Percentiles rank a stretch among this genome's conserved stretches.
Evolutionary conservation across 2,329 filamentous ascomycete genomes (phyloP).

Genomic region (Cytospora chrysosperma): DNA sequence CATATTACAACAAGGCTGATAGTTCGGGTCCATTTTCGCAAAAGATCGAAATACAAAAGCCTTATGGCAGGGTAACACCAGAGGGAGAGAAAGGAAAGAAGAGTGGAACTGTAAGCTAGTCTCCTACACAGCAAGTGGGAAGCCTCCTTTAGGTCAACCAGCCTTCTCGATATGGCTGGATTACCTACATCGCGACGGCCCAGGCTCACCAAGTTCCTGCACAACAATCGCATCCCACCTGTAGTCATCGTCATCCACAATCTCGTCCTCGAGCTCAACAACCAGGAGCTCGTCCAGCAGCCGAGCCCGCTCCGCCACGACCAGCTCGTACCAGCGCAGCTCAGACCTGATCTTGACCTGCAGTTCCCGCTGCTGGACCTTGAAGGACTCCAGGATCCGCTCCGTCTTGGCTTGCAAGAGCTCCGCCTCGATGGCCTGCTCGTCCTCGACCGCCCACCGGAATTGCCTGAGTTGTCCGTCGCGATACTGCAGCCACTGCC

Average conservation of each 20-base stretch:
- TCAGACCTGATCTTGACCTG: slow-evolving; percentile 41
- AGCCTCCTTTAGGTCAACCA: not conserved
- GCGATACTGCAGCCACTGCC: slow-evolving; percentile 30
- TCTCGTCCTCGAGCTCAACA: slow-evolving; percentile 42
- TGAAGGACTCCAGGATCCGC: slow-evolving; percentile 31
- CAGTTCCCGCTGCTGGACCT: slow-evolving; percentile 35
- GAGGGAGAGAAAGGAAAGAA: too few species aligned
- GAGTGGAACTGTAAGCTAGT: too few species aligned
- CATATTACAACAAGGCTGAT: too few species aligned
- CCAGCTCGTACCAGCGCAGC: slow-evolving; percentile 46
- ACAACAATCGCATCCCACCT: slow-evolving; percentile 20
- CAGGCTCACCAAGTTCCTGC: slow-evolving; percentile 12
- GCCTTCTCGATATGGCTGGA: not conserved
- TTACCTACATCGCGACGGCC: slow-evolving; percentile 13
- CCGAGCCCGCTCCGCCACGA: slow-evolving; percentile 43
- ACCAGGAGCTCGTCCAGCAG: slow-evolving; percentile 43
- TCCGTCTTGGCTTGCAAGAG: slow-evolving; percentile 41
- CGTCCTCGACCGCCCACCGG: slow-evolving; percentile 38
- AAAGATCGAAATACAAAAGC: too few species aligned
- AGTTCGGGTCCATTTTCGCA: too few species aligned
- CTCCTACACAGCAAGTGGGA: too few species aligned
- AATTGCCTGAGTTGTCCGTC: slow-evolving; percentile 41
- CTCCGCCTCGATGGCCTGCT: slow-evolving; percentile 41
- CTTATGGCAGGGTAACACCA: too few species aligned
- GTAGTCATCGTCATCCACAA: slow-evolving; percentile 24